A percentile compares a stretch with the other conserved stretches of the same genome.
These are phyloP conservation scores for Amphicarpaea edgeworthii DNA, from an alignment of 306 rosid species.

Conservation along the genomic window DNA sequence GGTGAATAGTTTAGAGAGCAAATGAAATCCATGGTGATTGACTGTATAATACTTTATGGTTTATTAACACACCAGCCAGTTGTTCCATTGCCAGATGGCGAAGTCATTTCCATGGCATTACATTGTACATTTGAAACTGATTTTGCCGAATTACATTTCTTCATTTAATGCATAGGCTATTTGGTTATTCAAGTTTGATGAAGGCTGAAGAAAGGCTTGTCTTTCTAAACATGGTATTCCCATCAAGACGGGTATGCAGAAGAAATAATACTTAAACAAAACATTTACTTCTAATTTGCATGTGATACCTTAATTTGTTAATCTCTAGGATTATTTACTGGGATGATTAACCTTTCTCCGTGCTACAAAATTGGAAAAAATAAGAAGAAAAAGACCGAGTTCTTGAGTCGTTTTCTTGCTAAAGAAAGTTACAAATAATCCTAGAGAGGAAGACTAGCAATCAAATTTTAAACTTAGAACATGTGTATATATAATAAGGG, in stretches of 20 bases:
- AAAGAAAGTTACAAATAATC: no score
- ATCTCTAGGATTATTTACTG: neutral
- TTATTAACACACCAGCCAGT: conserved; percentile 40
- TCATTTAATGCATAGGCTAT: conserved; percentile 38
- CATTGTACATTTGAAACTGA: conserved; percentile 49
- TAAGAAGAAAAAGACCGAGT: neutral
- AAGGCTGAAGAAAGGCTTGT: conserved; percentile 12
- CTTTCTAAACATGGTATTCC: neutral
- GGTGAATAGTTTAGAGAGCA: conserved; percentile 27
- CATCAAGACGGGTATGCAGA: neutral
- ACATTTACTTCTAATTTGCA: neutral
- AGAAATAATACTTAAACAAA: neutral
- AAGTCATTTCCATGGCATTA: conserved; percentile 31
- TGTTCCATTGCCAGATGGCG: conserved; percentile 35
- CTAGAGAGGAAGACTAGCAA: no score
- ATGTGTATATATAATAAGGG: no score
- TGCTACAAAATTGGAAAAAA: neutral
- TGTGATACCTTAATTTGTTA: neutral
- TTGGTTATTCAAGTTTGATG: conserved; percentile 11
- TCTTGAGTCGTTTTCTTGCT: neutral
- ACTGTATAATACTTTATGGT: conserved; percentile 35
- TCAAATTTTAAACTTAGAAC: no score
- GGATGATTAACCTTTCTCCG: neutral
- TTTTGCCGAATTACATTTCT: conserved; percentile 31
- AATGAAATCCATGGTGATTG: conserved; percentile 38